Conservation (phyloP, 2,329 filamentous ascomycete species). For the Fusarium scirpi region DNA sequence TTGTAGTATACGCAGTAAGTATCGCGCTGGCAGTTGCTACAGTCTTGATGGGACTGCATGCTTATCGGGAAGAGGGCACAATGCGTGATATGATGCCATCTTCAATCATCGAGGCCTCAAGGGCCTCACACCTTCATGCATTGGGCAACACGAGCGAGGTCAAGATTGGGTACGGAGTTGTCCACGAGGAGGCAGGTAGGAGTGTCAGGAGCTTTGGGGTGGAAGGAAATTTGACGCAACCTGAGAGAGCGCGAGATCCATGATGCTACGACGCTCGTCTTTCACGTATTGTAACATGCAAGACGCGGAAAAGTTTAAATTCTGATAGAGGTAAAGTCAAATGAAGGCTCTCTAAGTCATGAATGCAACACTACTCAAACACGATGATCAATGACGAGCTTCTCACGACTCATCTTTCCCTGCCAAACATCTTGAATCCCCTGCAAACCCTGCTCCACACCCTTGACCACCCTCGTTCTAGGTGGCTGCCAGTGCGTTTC, state of each 20-base stretch:
- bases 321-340: too few species aligned
- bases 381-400: constrained; percentile 2
- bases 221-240: not conserved
- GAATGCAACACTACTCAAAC: not conserved
- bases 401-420: constrained; percentile 6
- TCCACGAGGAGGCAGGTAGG: not conserved
- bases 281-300: too few species aligned
- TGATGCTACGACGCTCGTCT: too few species aligned
- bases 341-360: too few species aligned
- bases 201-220: not conserved
- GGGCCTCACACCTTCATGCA: not conserved
- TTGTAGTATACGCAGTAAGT: not conserved
- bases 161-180: not conserved
- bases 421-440: constrained; percentile 13
- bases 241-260: too few species aligned
- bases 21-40: not conserved
- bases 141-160: fast-evolving
- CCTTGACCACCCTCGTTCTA: not conserved
- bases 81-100: constrained; percentile 29
- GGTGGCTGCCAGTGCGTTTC: constrained; percentile 2
- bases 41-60: fast-evolving
- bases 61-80: not conserved
- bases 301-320: too few species aligned
- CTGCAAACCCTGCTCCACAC: constrained; percentile 11
- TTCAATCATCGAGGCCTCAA: not conserved